Evolutionary conservation across 805 yeast genomes (phyloP).

Genomic region (Wickerhamiella hasegawae): DNA sequence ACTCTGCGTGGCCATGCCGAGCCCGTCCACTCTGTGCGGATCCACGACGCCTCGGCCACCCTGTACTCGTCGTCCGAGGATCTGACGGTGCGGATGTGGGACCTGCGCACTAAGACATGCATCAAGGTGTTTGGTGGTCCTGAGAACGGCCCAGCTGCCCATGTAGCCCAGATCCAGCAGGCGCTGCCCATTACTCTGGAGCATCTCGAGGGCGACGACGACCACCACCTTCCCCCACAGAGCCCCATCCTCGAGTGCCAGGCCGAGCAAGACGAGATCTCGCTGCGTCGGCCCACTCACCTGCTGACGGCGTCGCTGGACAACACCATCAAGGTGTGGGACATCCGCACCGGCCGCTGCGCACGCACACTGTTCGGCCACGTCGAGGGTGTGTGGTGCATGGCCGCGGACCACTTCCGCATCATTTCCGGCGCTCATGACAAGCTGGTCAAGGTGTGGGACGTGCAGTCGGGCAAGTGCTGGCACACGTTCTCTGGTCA

Average conservation of each 20-base stretch:
- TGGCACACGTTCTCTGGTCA: conserved; percentile 82
- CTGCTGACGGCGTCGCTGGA: conserved; percentile 76
- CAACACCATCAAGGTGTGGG: conserved; percentile 89
- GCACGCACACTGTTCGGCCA: conserved; percentile 93
- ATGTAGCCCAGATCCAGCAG: conserved; percentile 85
- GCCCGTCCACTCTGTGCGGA: conserved; percentile 80
- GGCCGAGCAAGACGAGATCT: conserved; percentile 4
- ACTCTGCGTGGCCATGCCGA: conserved; percentile 87
- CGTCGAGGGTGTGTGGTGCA: conserved; percentile 96
- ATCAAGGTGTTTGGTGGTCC: conserved; percentile 59
- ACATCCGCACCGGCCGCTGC: conserved; percentile 71
- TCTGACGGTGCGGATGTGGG: conserved; percentile 90
- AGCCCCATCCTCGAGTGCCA: conserved; percentile 3
- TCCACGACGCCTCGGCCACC: conserved; percentile 63
- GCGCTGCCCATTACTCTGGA: conserved; percentile 72
- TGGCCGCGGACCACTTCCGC: conserved; percentile 89
- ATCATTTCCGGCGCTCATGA: conserved; percentile 93
- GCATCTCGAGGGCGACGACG: conserved; percentile 38
- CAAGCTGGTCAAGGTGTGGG: conserved; percentile 83
- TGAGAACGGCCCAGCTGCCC: conserved; percentile 41
- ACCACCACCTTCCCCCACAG: conserved; percentile 7
- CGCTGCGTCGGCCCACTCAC: conserved; percentile 53
- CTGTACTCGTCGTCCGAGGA: conserved; percentile 85
- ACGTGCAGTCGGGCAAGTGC: conserved; percentile 83
- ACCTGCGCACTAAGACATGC: conserved; percentile 63